Evolutionary conservation across 805 yeast genomes (phyloP).

Genomic region (Cyberlindnera misumaiensis): DNA sequence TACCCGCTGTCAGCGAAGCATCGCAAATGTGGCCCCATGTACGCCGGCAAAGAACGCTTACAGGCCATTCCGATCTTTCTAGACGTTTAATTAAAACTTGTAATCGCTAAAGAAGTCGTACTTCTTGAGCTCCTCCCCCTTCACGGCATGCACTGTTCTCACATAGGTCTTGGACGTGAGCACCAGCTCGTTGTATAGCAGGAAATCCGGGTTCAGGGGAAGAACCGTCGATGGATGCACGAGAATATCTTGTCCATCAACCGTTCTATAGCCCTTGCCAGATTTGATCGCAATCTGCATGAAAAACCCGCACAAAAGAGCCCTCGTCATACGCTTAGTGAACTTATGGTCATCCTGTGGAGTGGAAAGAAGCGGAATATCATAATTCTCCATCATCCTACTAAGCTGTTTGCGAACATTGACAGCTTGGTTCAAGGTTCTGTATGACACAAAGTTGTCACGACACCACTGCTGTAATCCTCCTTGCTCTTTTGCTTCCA

Average conservation of each 20-base stretch:
- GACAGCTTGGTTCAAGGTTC: slow-evolving; percentile 82
- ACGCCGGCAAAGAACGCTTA: too few relatives aligned
- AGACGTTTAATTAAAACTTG: slow-evolving; percentile 17
- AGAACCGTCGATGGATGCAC: slow-evolving; percentile 91
- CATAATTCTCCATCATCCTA: slow-evolving; percentile 76
- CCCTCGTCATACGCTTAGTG: slow-evolving; percentile 75
- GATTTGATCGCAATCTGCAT: slow-evolving; percentile 97
- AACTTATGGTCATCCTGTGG: slow-evolving; percentile 61
- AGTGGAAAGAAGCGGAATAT: slow-evolving; percentile 64
- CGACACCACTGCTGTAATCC: slow-evolving; percentile 85
- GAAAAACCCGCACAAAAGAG: slow-evolving; percentile 87
- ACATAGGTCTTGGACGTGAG: slow-evolving; percentile 90
- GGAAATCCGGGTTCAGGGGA: slow-evolving; percentile 88
- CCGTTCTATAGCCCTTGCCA: slow-evolving; percentile 84
- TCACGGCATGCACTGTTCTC: slow-evolving; percentile 84
- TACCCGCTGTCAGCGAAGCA: too few relatives aligned
- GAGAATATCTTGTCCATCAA: slow-evolving; percentile 92
- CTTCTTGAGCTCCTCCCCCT: slow-evolving; percentile 62
- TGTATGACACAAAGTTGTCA: slow-evolving; percentile 75
- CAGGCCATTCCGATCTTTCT: too few relatives aligned
- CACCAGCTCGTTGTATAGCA: slow-evolving; percentile 91
- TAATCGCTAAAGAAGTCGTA: slow-evolving; percentile 26
- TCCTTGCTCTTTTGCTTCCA: slow-evolving; percentile 62
- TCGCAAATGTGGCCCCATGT: too few relatives aligned
- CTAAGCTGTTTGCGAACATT: slow-evolving; percentile 79